These are phyloP conservation scores for Histomonas meleagridis DNA, from an alignment of 208 protist genomes.

Conservation along the genomic window DNA sequence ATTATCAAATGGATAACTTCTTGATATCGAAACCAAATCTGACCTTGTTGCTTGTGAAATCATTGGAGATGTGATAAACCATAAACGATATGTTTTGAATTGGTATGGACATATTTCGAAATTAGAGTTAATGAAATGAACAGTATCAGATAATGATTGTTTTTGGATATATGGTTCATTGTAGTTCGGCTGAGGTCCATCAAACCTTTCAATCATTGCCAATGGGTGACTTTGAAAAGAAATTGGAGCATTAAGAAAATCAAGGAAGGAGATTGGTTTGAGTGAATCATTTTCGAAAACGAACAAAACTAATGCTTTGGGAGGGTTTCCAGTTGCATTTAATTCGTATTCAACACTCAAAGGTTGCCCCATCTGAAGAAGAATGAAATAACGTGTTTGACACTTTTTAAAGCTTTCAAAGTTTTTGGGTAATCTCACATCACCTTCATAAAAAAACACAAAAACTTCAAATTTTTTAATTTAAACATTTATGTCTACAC, in stretches of 20 bases:
- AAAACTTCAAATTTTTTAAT: too few relatives aligned
- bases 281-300: background rate
- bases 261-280: background rate
- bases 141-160: background rate
- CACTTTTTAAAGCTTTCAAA: too few relatives aligned
- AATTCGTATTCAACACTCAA: background rate
- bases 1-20: background rate
- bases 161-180: background rate
- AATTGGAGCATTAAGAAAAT: constrained; percentile 12
- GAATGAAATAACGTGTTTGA: too few relatives aligned
- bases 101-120: background rate
- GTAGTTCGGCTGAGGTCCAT: background rate
- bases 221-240: background rate
- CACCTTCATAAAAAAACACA: too few relatives aligned
- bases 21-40: background rate
- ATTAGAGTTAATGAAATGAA: constrained; percentile 20
- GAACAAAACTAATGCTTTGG: background rate
- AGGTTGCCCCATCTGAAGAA: background rate
- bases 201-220: background rate
- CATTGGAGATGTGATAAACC: background rate
- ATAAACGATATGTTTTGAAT: background rate
- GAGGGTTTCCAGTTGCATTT: background rate
- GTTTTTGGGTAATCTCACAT: too few relatives aligned
- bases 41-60: background rate
- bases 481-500: too few relatives aligned